Conservation (phyloP, 2,329 filamentous ascomycete species). For the Neofusicoccum laricinum region DNA sequence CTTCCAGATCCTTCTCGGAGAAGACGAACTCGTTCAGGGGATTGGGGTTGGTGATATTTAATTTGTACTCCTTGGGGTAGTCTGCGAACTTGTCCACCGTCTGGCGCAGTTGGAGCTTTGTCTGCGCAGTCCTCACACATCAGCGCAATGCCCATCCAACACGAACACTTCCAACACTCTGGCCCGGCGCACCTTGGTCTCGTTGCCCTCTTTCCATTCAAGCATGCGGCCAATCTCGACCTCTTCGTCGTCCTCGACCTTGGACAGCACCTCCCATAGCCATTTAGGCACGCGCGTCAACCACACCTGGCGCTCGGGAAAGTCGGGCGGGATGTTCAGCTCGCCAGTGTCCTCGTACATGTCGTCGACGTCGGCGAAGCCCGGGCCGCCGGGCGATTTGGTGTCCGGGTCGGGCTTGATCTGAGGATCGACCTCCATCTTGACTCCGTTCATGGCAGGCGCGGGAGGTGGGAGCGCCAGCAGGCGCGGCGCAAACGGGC, state of each 20-base stretch:
- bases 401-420: conserved; percentile 34
- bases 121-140: conserved; percentile 1
- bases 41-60: conserved; percentile 64
- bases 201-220: conserved; percentile 10
- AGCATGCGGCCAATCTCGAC: conserved; percentile 36
- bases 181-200: conserved; percentile 6
- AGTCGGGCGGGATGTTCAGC: conserved; percentile 32
- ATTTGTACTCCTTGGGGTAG: conserved; percentile 84
- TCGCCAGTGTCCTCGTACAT: conserved; percentile 45
- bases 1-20: conserved; percentile 86
- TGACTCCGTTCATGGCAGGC: conserved; percentile 38
- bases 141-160: background rate
- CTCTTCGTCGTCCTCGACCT: conserved; percentile 36
- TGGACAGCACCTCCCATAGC: conserved; percentile 35
- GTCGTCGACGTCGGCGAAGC: conserved; percentile 38
- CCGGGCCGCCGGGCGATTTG: conserved; percentile 23
- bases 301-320: conserved; percentile 27
- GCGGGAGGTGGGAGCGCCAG: background rate
- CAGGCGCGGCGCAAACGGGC: background rate
- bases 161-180: background rate
- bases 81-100: background rate
- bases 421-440: conserved; percentile 36
- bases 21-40: conserved; percentile 89
- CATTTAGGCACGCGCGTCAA: conserved; percentile 39
- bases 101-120: conserved; percentile 17